Evolutionary conservation across 257 asterid genomes (phyloP).

Genomic region (Solanum habrochaites): DNA sequence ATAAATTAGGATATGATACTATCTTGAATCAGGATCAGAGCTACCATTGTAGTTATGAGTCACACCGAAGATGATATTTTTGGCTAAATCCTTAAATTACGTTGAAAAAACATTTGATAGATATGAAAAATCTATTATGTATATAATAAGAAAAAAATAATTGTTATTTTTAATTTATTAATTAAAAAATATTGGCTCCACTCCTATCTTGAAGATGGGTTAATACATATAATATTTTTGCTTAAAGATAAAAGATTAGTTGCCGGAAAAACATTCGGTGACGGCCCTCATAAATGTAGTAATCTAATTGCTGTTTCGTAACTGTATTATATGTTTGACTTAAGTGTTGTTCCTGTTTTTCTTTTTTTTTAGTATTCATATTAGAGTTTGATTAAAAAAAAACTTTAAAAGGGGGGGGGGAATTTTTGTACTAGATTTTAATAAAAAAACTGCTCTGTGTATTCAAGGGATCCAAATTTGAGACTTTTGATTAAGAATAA

Average conservation of each 20-base stretch:
- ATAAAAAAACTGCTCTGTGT: rapidly evolving
- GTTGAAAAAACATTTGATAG: neutral
- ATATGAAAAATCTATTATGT: neutral
- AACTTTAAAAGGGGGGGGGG: no score
- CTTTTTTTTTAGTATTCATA: neutral
- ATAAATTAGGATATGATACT: neutral
- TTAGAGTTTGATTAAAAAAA: no score
- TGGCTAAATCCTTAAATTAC: neutral
- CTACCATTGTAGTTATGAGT: neutral
- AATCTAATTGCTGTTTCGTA: neutral
- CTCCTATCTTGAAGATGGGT: neutral
- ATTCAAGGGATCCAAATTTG: rapidly evolving
- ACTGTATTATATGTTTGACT: neutral
- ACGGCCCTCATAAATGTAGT: neutral
- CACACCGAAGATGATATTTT: neutral
- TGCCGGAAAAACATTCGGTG: neutral
- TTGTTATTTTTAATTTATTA: neutral
- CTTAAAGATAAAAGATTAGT: neutral
- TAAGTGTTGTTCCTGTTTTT: neutral
- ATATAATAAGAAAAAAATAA: neutral
- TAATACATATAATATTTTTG: neutral
- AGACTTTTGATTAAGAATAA: no score
- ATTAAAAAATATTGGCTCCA: neutral
- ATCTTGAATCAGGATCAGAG: neutral
- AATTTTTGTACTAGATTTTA: rapidly evolving